Base-by-base conservation (phyloP, 2,329 filamentous ascomycete genomes). In the Cladosporium sp. region DNA sequence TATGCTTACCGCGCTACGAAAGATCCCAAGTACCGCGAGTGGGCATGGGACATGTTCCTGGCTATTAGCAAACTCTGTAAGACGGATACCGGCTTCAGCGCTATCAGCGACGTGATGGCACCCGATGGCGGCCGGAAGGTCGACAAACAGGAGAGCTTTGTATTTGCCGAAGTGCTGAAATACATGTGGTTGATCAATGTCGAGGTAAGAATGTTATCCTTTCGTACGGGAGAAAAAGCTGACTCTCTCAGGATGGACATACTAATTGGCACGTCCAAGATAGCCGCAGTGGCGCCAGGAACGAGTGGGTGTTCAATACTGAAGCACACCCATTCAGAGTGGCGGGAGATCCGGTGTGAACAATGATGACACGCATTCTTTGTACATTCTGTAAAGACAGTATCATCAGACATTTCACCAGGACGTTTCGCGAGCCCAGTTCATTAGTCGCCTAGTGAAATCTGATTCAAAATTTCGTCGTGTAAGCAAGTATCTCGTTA, bases 221-320 rank as follows among this genome's bases (percentile, higher is more conserved):
- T n/a, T n/a, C 3, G 30, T 1, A 34, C 8, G n/a, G 9, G 14
- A 20, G 12, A 4, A 22, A 30, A 20, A 40, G 40, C 7, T 37
- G 15, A 25, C 42, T 14, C 20, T 25, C 36, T 11, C 20, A 64
- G 62, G 62, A 67, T 47, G 45, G 58, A 30, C 40, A 59, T 39
- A 37, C 25, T 11, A 51, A 51, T 2, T 64, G 57, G 36, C 64
- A 67, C 5, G 58, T 67, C 3, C 60, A 64, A 25, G 62, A 66
- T 39, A 63, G 61, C 37, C 47, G 61, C 3, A 61, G 47, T 14
- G 61, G 66, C 4, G 19, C 38, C 20, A 65, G 64, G 60, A 67
- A 70, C 15, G 61, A 63, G 12, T 69, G 66, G 65, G 63, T 69
- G 54, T 70, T 64, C 63, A 72, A 70, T 43, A 72, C 69, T 2